Evolutionary conservation across 140 eudicot species (phyloP), one percentile per base, ranked within the genome.

Genomic region (Ambrosia hybrid): DNA sequence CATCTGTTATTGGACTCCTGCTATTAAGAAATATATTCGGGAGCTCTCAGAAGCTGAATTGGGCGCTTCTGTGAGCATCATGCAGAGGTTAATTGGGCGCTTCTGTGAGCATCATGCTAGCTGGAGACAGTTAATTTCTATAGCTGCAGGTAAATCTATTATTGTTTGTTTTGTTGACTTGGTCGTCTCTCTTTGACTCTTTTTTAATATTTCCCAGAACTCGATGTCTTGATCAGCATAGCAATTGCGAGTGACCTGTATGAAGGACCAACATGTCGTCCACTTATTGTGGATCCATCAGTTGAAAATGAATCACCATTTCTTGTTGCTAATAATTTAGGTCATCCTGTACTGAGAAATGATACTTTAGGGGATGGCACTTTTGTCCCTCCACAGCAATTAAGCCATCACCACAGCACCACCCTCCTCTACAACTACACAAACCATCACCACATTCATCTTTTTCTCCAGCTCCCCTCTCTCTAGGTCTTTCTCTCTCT

Each of bases 191-290:
- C n/a, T 66, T 52, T 79, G 15, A 43, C 57, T 57, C 8, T 16
- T 16, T 4, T 5, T 8, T 21, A 69, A 37, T 55, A 26, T 83
- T 65, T 82, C 74, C 74, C 89, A 95, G 99, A 86, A 83, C 83
- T 95, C 17, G 99, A 95, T 88, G 97, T 85, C 63, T 82, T 95
- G 75, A 85, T 86, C 75, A 91, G 97, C 88, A 78, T 95, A 71
- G 92, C 97, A 37, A 87, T 95, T 80, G 97, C 92, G 68, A 86
- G 92, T 57, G 96, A 91, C 79, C 81, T 83, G 46, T 95, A 88
- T 69, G 97, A 95, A 78, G 97, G 96, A 71, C 91, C 93, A 59
- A 83, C 91, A n/a, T 95, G 99, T 68, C 90, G 89, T 14, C 99
- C 99, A 59, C 72, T 67, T 73, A 73, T 95, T 64, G 80, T 86